Percentiles rank a stretch among this genome's conserved stretches.
phyloP scores from a whole-genome alignment of 768 basidiomycete species.

The Mycena filopes region DNA sequence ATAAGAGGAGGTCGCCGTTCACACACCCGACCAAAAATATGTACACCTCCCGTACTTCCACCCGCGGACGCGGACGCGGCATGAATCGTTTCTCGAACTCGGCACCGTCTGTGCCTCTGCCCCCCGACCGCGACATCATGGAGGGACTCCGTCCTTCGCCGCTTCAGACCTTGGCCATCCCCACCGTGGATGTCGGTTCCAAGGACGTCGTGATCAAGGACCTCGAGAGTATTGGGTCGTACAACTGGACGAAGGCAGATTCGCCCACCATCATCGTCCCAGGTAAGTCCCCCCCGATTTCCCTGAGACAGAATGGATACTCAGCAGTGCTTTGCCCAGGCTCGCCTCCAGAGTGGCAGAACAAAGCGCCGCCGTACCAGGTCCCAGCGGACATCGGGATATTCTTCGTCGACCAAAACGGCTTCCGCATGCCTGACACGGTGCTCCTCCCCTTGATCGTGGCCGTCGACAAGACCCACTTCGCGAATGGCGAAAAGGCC shows the following conservation, averaged over 20 bases:
- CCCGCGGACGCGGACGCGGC: conserved; percentile 18
- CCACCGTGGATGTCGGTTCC: conserved; percentile 33
- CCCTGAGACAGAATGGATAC: conserved; percentile 52
- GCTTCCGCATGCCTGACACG: conserved; percentile 50
- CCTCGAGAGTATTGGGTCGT: conserved; percentile 59
- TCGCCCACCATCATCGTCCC: conserved; percentile 64
- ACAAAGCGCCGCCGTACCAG: conserved; percentile 57
- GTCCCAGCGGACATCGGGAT: conserved; percentile 65
- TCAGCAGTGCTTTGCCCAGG: conserved; percentile 47
- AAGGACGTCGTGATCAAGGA: conserved; percentile 50
- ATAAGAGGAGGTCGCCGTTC: neutral
- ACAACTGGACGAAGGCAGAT: conserved; percentile 59
- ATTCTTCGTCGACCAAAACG: conserved; percentile 68
- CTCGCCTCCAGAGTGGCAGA: conserved; percentile 68
- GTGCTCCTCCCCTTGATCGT: conserved; percentile 57
- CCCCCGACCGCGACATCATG: conserved; percentile 49
- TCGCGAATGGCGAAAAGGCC: conserved; percentile 26
- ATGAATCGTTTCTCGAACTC: conserved; percentile 20
- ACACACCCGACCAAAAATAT: neutral
- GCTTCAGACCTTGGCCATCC: conserved; percentile 41
- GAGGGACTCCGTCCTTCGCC: conserved; percentile 45
- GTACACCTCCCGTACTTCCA: neutral
- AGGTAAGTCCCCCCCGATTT: conserved; percentile 46
- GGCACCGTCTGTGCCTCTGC: conserved; percentile 31
- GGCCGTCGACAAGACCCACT: conserved; percentile 53